These are phyloP conservation scores for Phytophthora colocasiae DNA, from an alignment of 352 stramenopile genomes.

Conservation along the genomic window DNA sequence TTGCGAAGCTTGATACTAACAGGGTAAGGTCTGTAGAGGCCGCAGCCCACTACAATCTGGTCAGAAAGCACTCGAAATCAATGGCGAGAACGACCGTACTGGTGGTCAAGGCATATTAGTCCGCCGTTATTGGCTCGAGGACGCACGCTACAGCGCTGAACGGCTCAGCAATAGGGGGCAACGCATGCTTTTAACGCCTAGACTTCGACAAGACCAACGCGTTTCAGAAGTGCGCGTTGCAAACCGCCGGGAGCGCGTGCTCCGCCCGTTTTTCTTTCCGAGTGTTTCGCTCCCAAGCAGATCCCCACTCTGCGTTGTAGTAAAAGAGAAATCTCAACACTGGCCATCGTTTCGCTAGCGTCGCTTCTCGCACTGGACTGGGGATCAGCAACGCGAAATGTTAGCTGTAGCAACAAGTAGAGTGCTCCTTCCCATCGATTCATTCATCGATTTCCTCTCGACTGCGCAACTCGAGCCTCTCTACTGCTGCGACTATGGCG, in stretches of 20 bases:
- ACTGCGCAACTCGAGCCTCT: slow-evolving; percentile 2
- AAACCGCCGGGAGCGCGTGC: slow-evolving; percentile 21
- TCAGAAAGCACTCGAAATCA: slow-evolving; percentile 1
- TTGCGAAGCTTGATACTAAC: too few relatives aligned
- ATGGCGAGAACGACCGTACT: background rate
- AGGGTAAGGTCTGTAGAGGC: too few relatives aligned
- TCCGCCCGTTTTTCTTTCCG: slow-evolving; percentile 3
- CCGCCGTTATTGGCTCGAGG: slow-evolving; percentile 24
- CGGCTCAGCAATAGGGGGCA: slow-evolving; percentile 13
- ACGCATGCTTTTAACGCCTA: slow-evolving; percentile 9
- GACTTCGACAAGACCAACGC: background rate
- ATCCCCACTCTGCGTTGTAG: background rate
- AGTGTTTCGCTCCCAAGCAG: background rate
- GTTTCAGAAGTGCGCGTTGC: slow-evolving; percentile 25
- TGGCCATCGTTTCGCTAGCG: slow-evolving; percentile 6
- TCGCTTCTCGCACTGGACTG: background rate
- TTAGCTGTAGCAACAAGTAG: background rate
- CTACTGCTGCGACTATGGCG: slow-evolving; percentile 7
- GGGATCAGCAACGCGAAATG: background rate
- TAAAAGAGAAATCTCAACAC: background rate
- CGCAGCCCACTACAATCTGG: too few relatives aligned
- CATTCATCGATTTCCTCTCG: slow-evolving; percentile 29
- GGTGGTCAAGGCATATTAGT: background rate
- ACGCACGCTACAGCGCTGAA: slow-evolving; percentile 12
- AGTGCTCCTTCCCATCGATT: background rate